Base-by-base conservation (phyloP, 2,329 filamentous ascomycete genomes). In the Penicillium corylophilum region DNA sequence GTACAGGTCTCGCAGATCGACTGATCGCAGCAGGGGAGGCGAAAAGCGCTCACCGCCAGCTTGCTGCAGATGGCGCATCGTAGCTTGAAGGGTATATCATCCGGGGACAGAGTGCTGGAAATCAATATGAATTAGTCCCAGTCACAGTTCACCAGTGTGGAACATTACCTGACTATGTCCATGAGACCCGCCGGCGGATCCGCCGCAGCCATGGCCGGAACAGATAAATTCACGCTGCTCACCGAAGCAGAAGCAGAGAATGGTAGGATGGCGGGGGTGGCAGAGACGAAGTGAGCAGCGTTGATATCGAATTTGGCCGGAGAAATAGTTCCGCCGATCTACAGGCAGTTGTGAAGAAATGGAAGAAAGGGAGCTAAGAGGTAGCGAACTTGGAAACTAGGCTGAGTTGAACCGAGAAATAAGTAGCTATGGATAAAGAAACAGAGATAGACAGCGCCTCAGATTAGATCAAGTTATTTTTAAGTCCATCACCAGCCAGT, bases 11-110 rank as follows among this genome's bases (percentile, higher is more conserved):
- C 88, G 78, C 94, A 97, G 52, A 97, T 95, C 36, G 89, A 87
- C 69, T 95, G 93, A 67, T 96, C 94, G 72, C 94, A 99, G 74
- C 94, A 99, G 1, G 92, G 90, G 24, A 96, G 79, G 57, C 92
- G 89, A 71, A 90, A 95, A 8, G 93, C 90, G 70, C 96, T 95
- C 59, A 95, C 79, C 26, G 91, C 92, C 52, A 97, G 80, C 71
- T 89, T 91, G 76, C 88, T 94, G 75, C 94, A 99, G 63, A 90
- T 89, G 46, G 90, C 90, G 78, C 94, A 99, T 74, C 92, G 88
- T 58, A 99, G 82, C 79, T 96, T 96, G 66, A 92, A 90, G n/a
- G 94, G 94, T 51, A 96, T 91, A 56, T 94, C 90, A 64, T 93
- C 89, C 59, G 88, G 83, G 18, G 84, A 78, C 54, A 96, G 80